Evolutionary conservation across 768 basidiomycete species (phyloP).

Genomic region (Boletus vermiculosoides): DNA sequence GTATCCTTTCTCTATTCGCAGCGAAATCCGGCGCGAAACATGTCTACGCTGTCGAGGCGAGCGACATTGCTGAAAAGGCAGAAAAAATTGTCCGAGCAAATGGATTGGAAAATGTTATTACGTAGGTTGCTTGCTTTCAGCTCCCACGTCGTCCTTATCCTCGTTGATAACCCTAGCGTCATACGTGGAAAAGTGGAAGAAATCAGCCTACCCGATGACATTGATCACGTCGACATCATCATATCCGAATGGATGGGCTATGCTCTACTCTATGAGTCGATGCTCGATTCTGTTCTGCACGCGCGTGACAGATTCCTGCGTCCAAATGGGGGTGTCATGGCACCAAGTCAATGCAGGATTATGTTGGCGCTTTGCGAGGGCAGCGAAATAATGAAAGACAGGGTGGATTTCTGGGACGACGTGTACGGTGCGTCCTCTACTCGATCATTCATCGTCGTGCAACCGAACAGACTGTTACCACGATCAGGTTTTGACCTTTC

Average conservation of each 20-base stretch:
- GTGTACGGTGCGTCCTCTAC: constrained; percentile 66
- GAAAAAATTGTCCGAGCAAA: constrained; percentile 77
- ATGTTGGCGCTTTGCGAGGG: constrained; percentile 82
- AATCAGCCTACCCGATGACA: constrained; percentile 67
- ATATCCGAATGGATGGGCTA: constrained; percentile 99
- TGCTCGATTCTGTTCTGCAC: constrained; percentile 92
- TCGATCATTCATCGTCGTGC: background rate
- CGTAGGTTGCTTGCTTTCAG: constrained; percentile 35
- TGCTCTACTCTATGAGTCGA: constrained; percentile 88
- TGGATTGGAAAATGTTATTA: constrained; percentile 68
- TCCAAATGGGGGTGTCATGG: constrained; percentile 74
- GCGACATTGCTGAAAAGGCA: constrained; percentile 76
- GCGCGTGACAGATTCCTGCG: constrained; percentile 86
- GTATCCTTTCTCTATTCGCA: constrained; percentile 88
- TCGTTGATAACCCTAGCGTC: constrained; percentile 45
- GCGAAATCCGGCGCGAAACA: constrained; percentile 86
- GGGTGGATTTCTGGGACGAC: constrained; percentile 85
- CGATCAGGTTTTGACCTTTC: constrained; percentile 81
- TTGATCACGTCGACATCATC: constrained; percentile 86
- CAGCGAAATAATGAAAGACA: constrained; percentile 71
- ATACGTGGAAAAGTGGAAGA: constrained; percentile 91
- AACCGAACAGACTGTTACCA: background rate
- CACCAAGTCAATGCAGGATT: constrained; percentile 86
- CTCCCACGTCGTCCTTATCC: background rate
- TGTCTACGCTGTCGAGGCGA: constrained; percentile 91